phyloP scores from a whole-genome alignment of 345 rosid genomes.

The Cardamine occulta region DNA sequence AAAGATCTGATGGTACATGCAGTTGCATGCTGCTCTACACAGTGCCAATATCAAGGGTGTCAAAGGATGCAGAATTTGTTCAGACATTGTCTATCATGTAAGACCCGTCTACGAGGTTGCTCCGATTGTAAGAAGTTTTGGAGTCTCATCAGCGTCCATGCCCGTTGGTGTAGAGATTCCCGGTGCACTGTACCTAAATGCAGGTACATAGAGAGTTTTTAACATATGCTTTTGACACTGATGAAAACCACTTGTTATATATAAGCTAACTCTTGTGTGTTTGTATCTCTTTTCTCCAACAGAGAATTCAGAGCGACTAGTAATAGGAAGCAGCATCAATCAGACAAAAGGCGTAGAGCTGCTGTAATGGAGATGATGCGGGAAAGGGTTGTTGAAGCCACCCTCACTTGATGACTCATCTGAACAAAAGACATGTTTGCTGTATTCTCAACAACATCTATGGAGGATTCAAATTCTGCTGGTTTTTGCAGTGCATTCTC shows the following conservation, averaged over 20 bases:
- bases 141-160: slow-evolving; percentile 73
- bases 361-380: slow-evolving; percentile 99
- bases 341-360: slow-evolving; percentile 82
- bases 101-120: slow-evolving; percentile 67
- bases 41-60: slow-evolving; percentile 74
- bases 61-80: slow-evolving; percentile 64
- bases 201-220: slow-evolving; percentile 57
- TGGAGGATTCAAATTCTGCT: not conserved
- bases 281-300: slow-evolving; percentile 31
- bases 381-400: slow-evolving; percentile 84
- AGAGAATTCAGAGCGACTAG: slow-evolving; percentile 72
- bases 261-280: slow-evolving; percentile 1
- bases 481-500: not conserved
- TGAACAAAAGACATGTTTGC: slow-evolving; percentile 1
- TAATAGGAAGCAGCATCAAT: slow-evolving; percentile 83
- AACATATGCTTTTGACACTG: not conserved
- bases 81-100: slow-evolving; percentile 77
- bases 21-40: slow-evolving; percentile 63
- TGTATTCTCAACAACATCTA: slow-evolving; percentile 12
- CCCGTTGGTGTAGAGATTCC: slow-evolving; percentile 80
- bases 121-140: slow-evolving; percentile 71
- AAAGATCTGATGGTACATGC: slow-evolving; percentile 82
- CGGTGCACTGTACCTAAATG: slow-evolving; percentile 84
- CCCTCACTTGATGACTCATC: slow-evolving; percentile 49
- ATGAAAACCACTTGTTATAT: not conserved